phyloP scores from a whole-genome alignment of 164 flowering plant species.

The Sedum album region DNA sequence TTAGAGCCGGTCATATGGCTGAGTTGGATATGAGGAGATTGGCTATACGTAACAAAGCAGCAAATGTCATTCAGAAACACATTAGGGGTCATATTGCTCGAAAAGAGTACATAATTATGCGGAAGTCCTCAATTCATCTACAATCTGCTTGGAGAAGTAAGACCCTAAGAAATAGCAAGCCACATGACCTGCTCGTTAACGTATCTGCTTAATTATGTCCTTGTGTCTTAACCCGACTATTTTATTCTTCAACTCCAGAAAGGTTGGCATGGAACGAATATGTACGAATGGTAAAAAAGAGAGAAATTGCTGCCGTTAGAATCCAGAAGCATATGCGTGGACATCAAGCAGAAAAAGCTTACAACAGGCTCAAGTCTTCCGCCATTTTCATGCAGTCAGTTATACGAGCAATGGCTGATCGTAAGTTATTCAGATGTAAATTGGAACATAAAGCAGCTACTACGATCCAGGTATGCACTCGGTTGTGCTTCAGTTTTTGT shows the following conservation, averaged over 20 bases:
- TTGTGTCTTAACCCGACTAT: background rate
- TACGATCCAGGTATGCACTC: constrained; percentile 68
- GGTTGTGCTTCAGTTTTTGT: too few relatives aligned
- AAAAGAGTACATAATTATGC: constrained; percentile 40
- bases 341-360: constrained; percentile 34
- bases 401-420: constrained; percentile 60
- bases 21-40: constrained; percentile 77
- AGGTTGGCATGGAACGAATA: constrained; percentile 47
- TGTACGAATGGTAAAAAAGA: constrained; percentile 35
- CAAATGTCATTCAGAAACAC: constrained; percentile 39
- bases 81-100: constrained; percentile 45
- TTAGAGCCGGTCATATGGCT: constrained; percentile 96
- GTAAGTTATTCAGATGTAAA: constrained; percentile 41
- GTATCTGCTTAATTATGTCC: background rate
- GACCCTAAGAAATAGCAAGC: constrained; percentile 1
- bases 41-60: constrained; percentile 44
- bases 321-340: constrained; percentile 62
- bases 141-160: constrained; percentile 74
- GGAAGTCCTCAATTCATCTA: constrained; percentile 41
- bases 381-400: constrained; percentile 60
- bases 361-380: constrained; percentile 24
- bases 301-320: constrained; percentile 55
- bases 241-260: constrained; percentile 30
- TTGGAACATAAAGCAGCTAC: constrained; percentile 45
- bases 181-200: background rate